Percentiles rank a stretch among this genome's conserved stretches.
Conservation (phyloP, 2,329 filamentous ascomycete genomes). For the Fusarium incarnatum region DNA sequence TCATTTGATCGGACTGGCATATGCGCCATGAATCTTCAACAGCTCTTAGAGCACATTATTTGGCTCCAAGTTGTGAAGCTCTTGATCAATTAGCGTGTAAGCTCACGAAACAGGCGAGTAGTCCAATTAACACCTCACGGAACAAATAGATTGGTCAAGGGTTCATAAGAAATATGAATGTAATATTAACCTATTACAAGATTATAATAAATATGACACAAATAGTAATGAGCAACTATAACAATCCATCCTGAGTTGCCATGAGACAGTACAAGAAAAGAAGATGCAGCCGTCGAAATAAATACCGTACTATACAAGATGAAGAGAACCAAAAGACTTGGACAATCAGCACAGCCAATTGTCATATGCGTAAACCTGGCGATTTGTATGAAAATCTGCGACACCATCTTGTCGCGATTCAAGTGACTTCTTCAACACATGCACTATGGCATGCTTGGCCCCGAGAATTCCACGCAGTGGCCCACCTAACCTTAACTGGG, state of each 20-base stretch:
- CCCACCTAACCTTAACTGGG: not conserved
- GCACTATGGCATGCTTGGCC: conserved; percentile 7
- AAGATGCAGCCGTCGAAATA: not conserved
- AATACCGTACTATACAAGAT: not conserved
- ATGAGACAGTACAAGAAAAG: too few species aligned
- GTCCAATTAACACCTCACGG: too few species aligned
- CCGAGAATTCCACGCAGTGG: not conserved
- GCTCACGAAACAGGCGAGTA: too few species aligned
- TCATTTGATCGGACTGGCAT: too few species aligned
- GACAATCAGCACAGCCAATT: conserved; percentile 3
- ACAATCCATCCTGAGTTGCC: not conserved
- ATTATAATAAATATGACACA: not conserved
- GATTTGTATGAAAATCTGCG: not conserved
- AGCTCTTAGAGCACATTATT: too few species aligned
- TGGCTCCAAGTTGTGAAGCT: not conserved
- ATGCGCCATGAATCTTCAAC: too few species aligned
- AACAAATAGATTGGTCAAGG: too few species aligned
- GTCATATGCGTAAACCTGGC: not conserved
- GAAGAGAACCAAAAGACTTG: not conserved
- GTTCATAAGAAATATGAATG: not conserved
- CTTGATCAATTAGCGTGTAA: not conserved
- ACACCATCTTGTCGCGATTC: not conserved
- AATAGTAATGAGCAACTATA: not conserved
- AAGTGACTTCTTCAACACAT: conserved; percentile 5
- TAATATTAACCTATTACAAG: not conserved